Base-by-base conservation (phyloP, 306 rosid species). In the Malus asiatica region DNA sequence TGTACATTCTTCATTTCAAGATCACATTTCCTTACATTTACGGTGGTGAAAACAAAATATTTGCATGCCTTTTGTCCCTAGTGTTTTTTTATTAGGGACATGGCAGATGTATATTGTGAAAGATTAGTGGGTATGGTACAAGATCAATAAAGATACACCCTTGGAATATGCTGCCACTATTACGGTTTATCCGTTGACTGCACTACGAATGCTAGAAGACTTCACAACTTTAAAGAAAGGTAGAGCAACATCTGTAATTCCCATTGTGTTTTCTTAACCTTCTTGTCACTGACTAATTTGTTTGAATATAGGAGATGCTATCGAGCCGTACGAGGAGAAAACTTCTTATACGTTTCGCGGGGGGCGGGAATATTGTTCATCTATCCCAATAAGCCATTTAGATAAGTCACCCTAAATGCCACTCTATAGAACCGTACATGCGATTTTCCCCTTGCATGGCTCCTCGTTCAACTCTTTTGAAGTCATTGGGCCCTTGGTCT, bases 101-200 rank as follows among this genome's bases (percentile, higher is more conserved):
- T 95, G 98, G 98, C 98, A 95, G 80, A 92, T 92, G 22, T 89
- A 95, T 46, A 76, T 92, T 83, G 97, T 92, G 76, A 81, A 95
- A 70, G 90, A 92, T 80, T 88, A 88, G 82, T 86, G 76, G 12
- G 86, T 78, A 27, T 95, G 98, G 97, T 85, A 95, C 81, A 95
- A 88, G 83, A 77, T 95, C 27, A 73, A 76, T 67, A 95, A 89
- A 89, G 92, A 84, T 35, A 83, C 86, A 42, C 96, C 96, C 8
- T 73, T 87, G 83, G 96, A 92, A 72, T 95, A 92, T 87, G 93
- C 97, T 71, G 97, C 98, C 55, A 90, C 97, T 2, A 58, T 90
- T 71, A 92, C 96, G 15, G 92, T 95, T 44, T 90, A 95, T 88
- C 98, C 98, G 9, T 85, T 92, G 77, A 90, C 98, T 65, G 97